A percentile compares a stretch with the other conserved stretches of the same genome.
Conservation (phyloP, 2,329 filamentous ascomycete species). For the Fusarium sp. region DNA sequence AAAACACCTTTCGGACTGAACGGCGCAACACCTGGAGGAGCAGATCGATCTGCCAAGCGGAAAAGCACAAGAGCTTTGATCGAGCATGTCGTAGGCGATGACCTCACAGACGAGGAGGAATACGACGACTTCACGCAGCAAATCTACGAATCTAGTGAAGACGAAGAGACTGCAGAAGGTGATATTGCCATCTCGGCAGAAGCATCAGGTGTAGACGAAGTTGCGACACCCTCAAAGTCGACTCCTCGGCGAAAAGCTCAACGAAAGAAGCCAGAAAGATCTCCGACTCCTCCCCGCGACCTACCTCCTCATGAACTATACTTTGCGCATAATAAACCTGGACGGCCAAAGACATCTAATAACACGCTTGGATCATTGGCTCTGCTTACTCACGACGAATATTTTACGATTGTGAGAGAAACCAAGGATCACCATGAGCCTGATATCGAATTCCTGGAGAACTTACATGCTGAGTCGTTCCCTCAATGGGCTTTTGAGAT, state of each 20-base stretch:
- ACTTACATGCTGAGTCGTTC: slow-evolving; percentile 83
- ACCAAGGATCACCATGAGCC: slow-evolving; percentile 75
- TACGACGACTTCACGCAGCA: slow-evolving; percentile 75
- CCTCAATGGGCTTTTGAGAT: slow-evolving; percentile 95
- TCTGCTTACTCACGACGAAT: slow-evolving; percentile 91
- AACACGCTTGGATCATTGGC: slow-evolving; percentile 81
- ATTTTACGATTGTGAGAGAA: slow-evolving; percentile 74
- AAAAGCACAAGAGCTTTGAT: slow-evolving; percentile 86
- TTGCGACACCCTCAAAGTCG: slow-evolving; percentile 60
- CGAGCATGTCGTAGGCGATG: slow-evolving; percentile 73
- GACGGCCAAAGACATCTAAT: slow-evolving; percentile 84
- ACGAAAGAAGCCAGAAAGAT: slow-evolving; percentile 58
- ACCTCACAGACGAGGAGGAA: slow-evolving; percentile 77
- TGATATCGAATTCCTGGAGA: slow-evolving; percentile 77
- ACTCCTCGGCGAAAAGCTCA: slow-evolving; percentile 47
- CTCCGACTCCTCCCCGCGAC: slow-evolving; percentile 82
- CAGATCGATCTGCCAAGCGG: slow-evolving; percentile 85
- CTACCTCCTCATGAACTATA: slow-evolving; percentile 91
- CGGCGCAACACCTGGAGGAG: slow-evolving; percentile 73
- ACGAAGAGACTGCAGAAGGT: slow-evolving; percentile 56
- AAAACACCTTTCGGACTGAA: slow-evolving; percentile 46
- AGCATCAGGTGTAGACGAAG: slow-evolving; percentile 48
- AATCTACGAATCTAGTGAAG: slow-evolving; percentile 71
- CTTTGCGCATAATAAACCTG: slow-evolving; percentile 91
- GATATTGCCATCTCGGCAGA: slow-evolving; percentile 32